phyloP scores from a whole-genome alignment of 768 basidiomycete species.

The Russula sp. region DNA sequence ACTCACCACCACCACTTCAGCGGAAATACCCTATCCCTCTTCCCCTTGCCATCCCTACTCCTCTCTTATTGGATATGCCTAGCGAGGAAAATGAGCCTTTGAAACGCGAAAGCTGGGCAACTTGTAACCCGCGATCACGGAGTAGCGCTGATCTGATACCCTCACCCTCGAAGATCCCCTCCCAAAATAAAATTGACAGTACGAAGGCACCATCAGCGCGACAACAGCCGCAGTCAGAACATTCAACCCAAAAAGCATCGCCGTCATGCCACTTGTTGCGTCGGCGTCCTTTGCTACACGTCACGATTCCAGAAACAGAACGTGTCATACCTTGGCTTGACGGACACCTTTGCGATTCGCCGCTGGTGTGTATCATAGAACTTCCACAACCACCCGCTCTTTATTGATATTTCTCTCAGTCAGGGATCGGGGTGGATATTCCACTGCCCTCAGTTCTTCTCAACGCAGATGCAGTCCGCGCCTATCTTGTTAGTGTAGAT shows the following conservation, averaged over 20 bases:
- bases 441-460: conserved; percentile 20
- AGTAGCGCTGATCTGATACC: not conserved
- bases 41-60: not conserved
- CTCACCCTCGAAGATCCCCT: not conserved
- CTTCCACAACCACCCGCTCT: not conserved
- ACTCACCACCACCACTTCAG: conserved; percentile 10
- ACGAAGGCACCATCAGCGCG: not conserved
- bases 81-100: not conserved
- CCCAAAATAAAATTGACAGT: not conserved
- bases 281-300: conserved; percentile 9
- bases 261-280: not conserved
- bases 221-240: not conserved
- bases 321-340: conserved; percentile 7
- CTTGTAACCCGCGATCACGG: not conserved
- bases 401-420: conserved; percentile 10
- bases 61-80: not conserved
- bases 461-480: conserved; percentile 13
- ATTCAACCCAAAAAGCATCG: not conserved
- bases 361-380: conserved; percentile 12
- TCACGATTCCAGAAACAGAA: conserved; percentile 13
- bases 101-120: not conserved
- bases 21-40: conserved; percentile 15
- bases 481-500: conserved; percentile 15
- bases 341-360: conserved; percentile 7
- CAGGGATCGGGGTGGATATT: not conserved